Evolutionary conservation across 768 basidiomycete genomes (phyloP).

Genomic region (Lentinula sp.): DNA sequence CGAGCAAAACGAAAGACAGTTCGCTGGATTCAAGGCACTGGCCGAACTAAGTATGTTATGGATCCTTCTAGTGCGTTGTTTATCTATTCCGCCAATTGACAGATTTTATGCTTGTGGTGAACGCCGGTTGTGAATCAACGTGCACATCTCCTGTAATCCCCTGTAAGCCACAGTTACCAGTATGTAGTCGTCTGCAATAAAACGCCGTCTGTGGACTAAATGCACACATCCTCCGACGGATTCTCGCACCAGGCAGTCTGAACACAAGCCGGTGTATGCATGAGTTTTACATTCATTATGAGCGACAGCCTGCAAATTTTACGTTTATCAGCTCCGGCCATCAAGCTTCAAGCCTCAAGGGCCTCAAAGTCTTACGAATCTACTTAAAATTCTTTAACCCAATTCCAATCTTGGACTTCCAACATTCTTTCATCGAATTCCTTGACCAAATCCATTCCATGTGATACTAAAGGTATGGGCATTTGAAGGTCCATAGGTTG

Average conservation of each 20-base stretch:
- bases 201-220: no score
- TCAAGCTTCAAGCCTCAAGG: neutral
- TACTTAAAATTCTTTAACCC: neutral
- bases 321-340: neutral
- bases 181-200: no score
- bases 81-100: no score
- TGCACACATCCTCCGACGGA: neutral
- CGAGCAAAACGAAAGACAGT: no score
- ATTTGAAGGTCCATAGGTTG: neutral
- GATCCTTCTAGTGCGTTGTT: no score
- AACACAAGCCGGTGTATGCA: neutral
- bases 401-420: neutral
- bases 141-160: no score
- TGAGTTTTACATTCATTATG: neutral
- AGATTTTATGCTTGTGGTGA: no score
- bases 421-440: conserved; percentile 33
- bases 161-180: no score
- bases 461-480: neutral
- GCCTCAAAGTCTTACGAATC: neutral
- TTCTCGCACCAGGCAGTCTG: neutral
- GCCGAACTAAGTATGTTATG: no score
- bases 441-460: conserved; percentile 26
- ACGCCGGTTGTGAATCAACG: no score
- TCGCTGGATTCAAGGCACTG: no score
- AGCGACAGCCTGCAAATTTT: neutral